Conservation (phyloP, 352 stramenopile genomes). For the Phytopythium chamaehyphon region DNA sequence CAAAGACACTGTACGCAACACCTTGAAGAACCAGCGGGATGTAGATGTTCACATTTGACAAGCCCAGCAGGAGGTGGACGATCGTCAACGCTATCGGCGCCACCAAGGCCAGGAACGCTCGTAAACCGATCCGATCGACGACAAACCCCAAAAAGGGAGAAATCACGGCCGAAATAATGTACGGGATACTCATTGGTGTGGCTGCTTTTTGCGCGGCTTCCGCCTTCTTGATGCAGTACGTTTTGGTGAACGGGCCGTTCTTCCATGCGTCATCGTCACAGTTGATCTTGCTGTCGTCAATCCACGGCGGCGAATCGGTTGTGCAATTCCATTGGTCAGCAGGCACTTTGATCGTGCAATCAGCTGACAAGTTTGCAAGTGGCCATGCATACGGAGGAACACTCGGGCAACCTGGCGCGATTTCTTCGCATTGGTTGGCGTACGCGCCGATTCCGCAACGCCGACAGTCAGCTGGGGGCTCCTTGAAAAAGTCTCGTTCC, state of each 20-base stretch:
- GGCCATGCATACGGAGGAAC: constrained; percentile 76
- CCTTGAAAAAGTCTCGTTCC: constrained; percentile 87
- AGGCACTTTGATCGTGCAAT: constrained; percentile 67
- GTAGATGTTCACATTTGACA: constrained; percentile 71
- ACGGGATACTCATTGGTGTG: constrained; percentile 91
- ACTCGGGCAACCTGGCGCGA: constrained; percentile 45
- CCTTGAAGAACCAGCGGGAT: constrained; percentile 88
- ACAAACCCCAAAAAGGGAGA: constrained; percentile 89
- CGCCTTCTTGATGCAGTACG: constrained; percentile 60
- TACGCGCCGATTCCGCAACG: constrained; percentile 64
- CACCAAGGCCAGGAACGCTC: constrained; percentile 76
- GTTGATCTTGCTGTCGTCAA: constrained; percentile 72
- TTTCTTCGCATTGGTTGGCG: constrained; percentile 37
- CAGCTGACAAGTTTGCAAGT: constrained; percentile 55
- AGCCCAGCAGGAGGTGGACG: constrained; percentile 85
- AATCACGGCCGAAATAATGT: constrained; percentile 88
- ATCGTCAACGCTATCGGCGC: constrained; percentile 71
- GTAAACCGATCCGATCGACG: constrained; percentile 87
- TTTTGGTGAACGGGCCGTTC: constrained; percentile 44
- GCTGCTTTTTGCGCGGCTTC: constrained; percentile 61
- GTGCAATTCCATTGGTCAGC: constrained; percentile 60
- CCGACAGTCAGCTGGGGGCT: constrained; percentile 38
- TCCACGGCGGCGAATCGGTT: constrained; percentile 46
- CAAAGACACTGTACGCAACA: constrained; percentile 91
- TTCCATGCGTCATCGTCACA: constrained; percentile 73